phyloP scores from a whole-genome alignment of 2,329 filamentous ascomycete genomes.

The Westerdykella aurantiaca region DNA sequence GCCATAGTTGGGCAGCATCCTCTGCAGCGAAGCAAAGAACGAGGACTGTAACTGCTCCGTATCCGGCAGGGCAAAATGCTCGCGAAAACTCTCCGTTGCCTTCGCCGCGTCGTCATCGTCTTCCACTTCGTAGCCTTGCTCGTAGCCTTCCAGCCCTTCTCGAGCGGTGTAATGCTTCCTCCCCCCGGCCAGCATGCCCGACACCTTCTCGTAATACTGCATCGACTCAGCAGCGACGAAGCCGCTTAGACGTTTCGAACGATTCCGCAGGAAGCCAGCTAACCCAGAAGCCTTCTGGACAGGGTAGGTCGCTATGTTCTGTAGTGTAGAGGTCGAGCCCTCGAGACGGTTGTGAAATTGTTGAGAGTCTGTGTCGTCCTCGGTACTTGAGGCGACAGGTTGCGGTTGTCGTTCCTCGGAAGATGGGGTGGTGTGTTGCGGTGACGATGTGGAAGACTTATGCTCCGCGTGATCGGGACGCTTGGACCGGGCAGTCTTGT shows the following conservation, averaged over 20 bases:
- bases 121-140: constrained; percentile 52
- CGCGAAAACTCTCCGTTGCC: constrained; percentile 66
- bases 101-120: constrained; percentile 51
- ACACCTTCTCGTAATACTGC: constrained; percentile 94
- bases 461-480: constrained; percentile 13
- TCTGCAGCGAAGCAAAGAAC: constrained; percentile 87
- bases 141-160: constrained; percentile 59
- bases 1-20: constrained; percentile 85
- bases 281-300: constrained; percentile 77
- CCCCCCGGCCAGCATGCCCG: constrained; percentile 92
- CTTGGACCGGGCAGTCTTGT: constrained; percentile 36
- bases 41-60: constrained; percentile 80
- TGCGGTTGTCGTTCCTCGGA: constrained; percentile 6
- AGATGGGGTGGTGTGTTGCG: constrained; percentile 9
- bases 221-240: constrained; percentile 85
- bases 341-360: constrained; percentile 29
- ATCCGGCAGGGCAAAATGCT: constrained; percentile 82
- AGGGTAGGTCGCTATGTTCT: constrained; percentile 66
- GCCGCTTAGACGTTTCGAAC: constrained; percentile 74
- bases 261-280: constrained; percentile 73
- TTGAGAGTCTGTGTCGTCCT: constrained; percentile 25
- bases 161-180: constrained; percentile 80
- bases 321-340: constrained; percentile 48
- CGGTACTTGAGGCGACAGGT: constrained; percentile 14
- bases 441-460: constrained; percentile 10